Base-by-base conservation (phyloP, 2,329 filamentous ascomycete genomes). In the Botrytis cinerea region DNA sequence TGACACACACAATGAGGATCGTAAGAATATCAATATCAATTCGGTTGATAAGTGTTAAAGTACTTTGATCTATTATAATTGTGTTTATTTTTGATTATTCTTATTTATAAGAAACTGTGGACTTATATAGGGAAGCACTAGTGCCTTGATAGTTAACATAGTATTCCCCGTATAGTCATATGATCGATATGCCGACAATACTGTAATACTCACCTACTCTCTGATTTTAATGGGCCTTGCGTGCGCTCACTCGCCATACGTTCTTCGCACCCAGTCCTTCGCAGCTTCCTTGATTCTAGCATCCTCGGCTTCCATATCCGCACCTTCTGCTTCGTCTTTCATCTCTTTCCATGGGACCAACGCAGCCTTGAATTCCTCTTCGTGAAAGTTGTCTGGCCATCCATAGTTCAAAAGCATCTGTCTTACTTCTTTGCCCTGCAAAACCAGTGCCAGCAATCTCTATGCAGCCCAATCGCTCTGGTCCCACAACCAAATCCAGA, bases 381-480 rank as follows among this genome's bases (percentile, higher is more conserved):
- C 60, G 43, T 60, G 70, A 66, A 72, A 72, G 59, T 72, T 57
- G 61, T 67, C 70, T 66, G 70, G 70, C 70, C 70, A 72, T 66
- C 70, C 69, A 43, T 62, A 62, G n/a, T 71, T 59, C 57, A 71
- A 61, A 71, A 71, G 69, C 57, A 71, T 57, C 69, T 62, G 51
- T 35, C 69, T 62, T 59, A 59, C 60, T 46, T 71, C 69, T 43
- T 62, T 71, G 25, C 69, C 69, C 69, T 71, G 60, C 10, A 71
- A 63, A 61, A 16, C 40, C 28, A 45, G 43, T 62, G 40, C 38
- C 54, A 71, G 32, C 54, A 60, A 40, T 45, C 57, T 61, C 28
- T 22, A 61, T 61, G 57, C 32, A 61, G 57, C 57, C 57, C 57
- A 61, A 61, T 61, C 57, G 57, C 57, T 61, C 57, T 61, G 57